Conservation (phyloP, 2,329 filamentous ascomycete species). For the Erysiphe neolycopersici region DNA sequence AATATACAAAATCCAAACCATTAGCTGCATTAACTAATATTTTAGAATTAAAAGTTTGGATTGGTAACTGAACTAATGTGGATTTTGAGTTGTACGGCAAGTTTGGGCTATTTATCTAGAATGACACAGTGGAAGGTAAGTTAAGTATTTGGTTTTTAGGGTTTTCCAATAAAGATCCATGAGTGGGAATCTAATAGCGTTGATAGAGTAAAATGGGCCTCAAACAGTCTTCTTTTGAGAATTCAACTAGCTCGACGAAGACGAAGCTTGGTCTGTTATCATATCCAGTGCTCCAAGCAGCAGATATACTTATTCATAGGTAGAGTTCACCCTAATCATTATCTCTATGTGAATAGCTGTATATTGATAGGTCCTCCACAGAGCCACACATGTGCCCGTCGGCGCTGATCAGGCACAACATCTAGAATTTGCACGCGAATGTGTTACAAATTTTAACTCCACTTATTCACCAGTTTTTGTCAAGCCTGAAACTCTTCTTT, state of each 20-base stretch:
- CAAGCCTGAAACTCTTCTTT: slow-evolving; percentile 42
- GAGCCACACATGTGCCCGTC: slow-evolving; percentile 81
- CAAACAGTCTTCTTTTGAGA: background rate
- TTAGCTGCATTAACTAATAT: background rate
- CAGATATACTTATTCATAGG: slow-evolving; percentile 73
- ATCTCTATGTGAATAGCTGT: background rate
- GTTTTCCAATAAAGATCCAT: no score
- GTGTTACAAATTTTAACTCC: slow-evolving; percentile 69
- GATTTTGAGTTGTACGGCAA: slow-evolving; percentile 79
- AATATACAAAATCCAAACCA: background rate
- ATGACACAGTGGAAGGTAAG: slow-evolving; percentile 98
- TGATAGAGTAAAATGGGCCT: background rate
- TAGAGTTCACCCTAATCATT: slow-evolving; percentile 12
- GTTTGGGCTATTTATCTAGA: slow-evolving; percentile 77
- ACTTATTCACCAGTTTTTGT: slow-evolving; percentile 36
- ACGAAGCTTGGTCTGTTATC: slow-evolving; percentile 81
- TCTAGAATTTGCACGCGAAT: slow-evolving; percentile 72
- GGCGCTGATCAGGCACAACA: slow-evolving; percentile 92
- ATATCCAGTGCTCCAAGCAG: slow-evolving; percentile 86
- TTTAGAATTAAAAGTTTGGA: background rate
- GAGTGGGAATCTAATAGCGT: background rate
- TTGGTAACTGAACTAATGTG: slow-evolving; percentile 62
- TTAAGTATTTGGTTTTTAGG: background rate
- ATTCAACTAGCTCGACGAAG: slow-evolving; percentile 21
- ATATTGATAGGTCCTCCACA: slow-evolving; percentile 13